Evolutionary conservation across 257 asterid genomes (phyloP).

Genomic region (Asclepias syriaca): DNA sequence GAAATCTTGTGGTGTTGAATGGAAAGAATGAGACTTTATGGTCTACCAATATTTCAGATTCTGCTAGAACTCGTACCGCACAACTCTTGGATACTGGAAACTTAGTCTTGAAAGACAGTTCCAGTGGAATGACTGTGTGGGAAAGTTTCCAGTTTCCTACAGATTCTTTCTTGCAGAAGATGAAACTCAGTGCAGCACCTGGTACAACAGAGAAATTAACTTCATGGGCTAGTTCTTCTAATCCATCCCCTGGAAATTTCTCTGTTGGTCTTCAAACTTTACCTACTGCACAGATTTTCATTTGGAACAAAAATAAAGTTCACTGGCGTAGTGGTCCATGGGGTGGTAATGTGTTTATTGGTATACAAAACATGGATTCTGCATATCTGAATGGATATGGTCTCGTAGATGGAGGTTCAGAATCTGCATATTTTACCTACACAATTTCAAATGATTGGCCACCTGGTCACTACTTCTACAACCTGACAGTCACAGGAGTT

Average conservation of each 20-base stretch:
- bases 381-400: constrained; percentile 1
- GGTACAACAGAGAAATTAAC: constrained; percentile 21
- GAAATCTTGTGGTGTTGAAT: constrained; percentile 34
- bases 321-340: constrained; percentile 52
- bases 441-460: not conserved
- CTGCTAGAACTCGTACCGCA: constrained; percentile 25
- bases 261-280: constrained; percentile 19
- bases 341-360: constrained; percentile 21
- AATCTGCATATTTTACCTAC: constrained; percentile 9
- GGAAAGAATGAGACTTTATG: constrained; percentile 30
- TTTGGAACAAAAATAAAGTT: constrained; percentile 27
- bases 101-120: constrained; percentile 30
- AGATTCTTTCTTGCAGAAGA: constrained; percentile 26
- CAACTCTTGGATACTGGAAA: constrained; percentile 44
- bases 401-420: not conserved
- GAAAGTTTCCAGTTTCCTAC: constrained; percentile 39
- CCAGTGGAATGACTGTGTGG: constrained; percentile 31
- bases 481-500: constrained; percentile 15
- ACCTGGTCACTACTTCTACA: not conserved
- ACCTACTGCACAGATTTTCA: constrained; percentile 29
- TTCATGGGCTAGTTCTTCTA: constrained; percentile 37
- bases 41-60: constrained; percentile 32
- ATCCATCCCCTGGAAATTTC: constrained; percentile 45
- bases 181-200: too few species aligned
- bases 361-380: constrained; percentile 1